Evolutionary conservation across 140 eudicot species (phyloP).

Genomic region (Ambrosia hybrid): DNA sequence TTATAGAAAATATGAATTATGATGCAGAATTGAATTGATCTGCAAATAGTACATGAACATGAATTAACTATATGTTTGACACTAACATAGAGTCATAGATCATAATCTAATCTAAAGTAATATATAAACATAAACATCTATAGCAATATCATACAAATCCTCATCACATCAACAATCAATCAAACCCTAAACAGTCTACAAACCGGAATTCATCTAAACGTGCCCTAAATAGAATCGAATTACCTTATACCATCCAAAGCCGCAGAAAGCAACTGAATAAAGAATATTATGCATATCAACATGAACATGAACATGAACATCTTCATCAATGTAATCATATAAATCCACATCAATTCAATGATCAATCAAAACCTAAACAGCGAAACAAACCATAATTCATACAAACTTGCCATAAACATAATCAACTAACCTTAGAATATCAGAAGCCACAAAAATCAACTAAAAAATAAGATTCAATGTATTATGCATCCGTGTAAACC

Average conservation of each 20-base stretch:
- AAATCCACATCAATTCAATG: no score
- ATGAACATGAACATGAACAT: no score
- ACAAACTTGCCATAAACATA: neutral
- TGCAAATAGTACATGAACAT: no score
- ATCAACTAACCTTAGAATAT: neutral
- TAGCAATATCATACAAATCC: neutral
- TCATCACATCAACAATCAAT: neutral
- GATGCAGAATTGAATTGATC: neutral
- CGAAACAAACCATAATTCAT: slow-evolving; percentile 12
- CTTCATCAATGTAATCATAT: no score
- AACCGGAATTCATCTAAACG: no score
- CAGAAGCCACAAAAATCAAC: neutral
- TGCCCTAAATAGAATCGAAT: no score
- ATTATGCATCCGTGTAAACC: no score
- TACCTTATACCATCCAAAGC: no score
- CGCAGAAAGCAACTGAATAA: no score
- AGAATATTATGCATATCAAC: no score
- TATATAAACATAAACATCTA: no score
- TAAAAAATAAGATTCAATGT: neutral
- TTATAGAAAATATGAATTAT: neutral
- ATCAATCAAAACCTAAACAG: neutral
- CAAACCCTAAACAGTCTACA: no score
- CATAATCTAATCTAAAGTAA: neutral
- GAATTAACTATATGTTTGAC: neutral
- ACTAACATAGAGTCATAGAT: neutral